Evolutionary conservation across 2,329 filamentous ascomycete genomes (phyloP).

Genomic region (Ophiostoma piceae): DNA sequence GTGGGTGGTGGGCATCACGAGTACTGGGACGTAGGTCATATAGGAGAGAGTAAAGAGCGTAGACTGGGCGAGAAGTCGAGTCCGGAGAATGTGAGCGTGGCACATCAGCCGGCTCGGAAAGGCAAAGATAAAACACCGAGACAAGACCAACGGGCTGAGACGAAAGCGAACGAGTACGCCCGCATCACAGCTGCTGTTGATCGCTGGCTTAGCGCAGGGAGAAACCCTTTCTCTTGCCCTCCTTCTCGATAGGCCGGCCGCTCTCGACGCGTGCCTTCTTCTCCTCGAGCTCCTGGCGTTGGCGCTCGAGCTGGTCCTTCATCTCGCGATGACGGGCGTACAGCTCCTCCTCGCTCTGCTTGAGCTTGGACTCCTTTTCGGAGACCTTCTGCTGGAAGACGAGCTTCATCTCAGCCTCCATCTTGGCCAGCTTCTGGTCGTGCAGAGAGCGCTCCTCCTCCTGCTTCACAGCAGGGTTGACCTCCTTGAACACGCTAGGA

Average conservation of each 20-base stretch:
- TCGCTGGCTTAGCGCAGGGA: conserved; percentile 72
- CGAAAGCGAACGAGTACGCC: too few relatives aligned
- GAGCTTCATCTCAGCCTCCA: conserved; percentile 99
- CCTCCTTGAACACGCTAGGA: conserved; percentile 99
- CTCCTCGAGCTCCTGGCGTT: conserved; percentile 91
- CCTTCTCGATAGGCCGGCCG: conserved; percentile 92
- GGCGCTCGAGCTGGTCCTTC: conserved; percentile 98
- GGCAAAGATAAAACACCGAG: conserved; percentile 7
- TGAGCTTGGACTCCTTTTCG: conserved; percentile 99
- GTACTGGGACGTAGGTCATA: conserved; percentile 49
- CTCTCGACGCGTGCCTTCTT: conserved; percentile 96
- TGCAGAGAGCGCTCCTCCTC: conserved; percentile 97
- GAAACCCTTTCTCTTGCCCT: conserved; percentile 98
- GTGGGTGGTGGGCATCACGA: conserved; percentile 48
- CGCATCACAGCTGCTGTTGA: conserved; percentile 22
- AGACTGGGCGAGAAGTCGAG: conserved; percentile 24
- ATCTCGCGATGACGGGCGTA: conserved; percentile 98
- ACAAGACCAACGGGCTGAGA: neutral
- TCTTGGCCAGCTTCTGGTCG: conserved; percentile 99
- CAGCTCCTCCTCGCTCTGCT: conserved; percentile 98
- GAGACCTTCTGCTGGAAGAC: conserved; percentile 99
- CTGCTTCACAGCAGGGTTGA: conserved; percentile 99
- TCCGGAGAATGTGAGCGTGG: neutral
- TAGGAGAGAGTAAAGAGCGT: conserved; percentile 31
- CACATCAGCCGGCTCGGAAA: neutral